Evolutionary conservation across 2,329 filamentous ascomycete genomes (phyloP), one percentile per base, ranked within the genome.

Genomic region (Ceratocystis variospora): DNA sequence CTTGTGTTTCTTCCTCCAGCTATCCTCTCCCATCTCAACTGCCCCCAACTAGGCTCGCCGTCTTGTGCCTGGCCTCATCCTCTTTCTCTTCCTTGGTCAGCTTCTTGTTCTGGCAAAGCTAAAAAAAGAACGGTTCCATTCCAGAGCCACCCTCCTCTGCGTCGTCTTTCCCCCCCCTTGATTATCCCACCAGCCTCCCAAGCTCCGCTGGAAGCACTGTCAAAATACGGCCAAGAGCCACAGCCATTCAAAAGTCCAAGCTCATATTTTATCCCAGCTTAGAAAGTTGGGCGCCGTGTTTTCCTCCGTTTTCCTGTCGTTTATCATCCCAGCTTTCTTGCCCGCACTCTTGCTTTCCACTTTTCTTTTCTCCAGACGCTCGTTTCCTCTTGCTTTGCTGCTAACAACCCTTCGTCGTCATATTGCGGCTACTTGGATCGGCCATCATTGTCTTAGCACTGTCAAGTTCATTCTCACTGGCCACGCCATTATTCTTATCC

Each of bases 131-230:
- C 37, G 25, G 17, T 59, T 59, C 25, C 28, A 5, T 59, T 37
- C 55, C 55, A 59, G 6, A 31, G 55, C 25, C 28, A 59, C 19
- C 12, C 19, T 3, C 31, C 7, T 19, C 31, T 33, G 53, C 67
- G 67, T 66, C 57, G 28, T 19, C 53, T 55, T 19, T 19, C 55
- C 62, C 62, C 62, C 62, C 62, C 48, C 37, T 64, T 66, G 65
- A 67, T 45, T 28, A 61, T 28, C 48, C 50, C 62, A 63, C 64
- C 63, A 41, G 15, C 57, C 63, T 61, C 64, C 55, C 15, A 59
- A 59, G 55, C 55, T 59, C 55, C 12, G 31, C 33, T 17, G 7
- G 25, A 53, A 53, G 22, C 48, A 53, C 22, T 53, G 48, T 53
- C 48, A 53, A 53, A 59, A 59, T 59, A 59, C 55, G 55, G 12